These are phyloP conservation scores for Venturia pyrina DNA, from an alignment of 2,329 filamentous ascomycete species.

Conservation along the genomic window DNA sequence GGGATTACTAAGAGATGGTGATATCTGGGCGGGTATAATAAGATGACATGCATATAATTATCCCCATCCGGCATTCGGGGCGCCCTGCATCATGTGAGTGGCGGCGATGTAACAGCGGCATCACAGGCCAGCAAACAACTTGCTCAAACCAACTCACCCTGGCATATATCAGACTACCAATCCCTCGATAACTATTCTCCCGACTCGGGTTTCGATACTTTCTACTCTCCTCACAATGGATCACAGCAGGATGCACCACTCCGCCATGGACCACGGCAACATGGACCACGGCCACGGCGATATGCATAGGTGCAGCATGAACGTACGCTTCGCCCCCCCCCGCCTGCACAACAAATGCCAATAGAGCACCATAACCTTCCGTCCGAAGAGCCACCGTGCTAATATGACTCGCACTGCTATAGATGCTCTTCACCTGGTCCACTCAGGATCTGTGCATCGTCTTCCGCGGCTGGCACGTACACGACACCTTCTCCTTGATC, in stretches of 20 bases:
- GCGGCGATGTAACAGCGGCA: conserved; percentile 14
- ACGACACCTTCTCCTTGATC: conserved; percentile 61
- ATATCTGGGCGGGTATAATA: background rate
- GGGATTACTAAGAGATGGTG: background rate
- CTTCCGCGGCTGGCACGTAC: conserved; percentile 84
- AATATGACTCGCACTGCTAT: conserved; percentile 5
- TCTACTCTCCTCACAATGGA: background rate
- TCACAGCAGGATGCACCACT: background rate
- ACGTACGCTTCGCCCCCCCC: conserved; percentile 45
- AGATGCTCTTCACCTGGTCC: conserved; percentile 99
- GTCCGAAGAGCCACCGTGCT: background rate
- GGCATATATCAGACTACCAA: background rate
- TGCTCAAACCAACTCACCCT: background rate
- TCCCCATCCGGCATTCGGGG: background rate
- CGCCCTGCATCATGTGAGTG: conserved; percentile 1
- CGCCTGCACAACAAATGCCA: background rate
- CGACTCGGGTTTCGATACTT: no score
- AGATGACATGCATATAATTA: background rate
- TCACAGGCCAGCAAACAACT: conserved; percentile 8
- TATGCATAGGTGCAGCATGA: conserved; percentile 72
- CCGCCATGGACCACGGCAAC: conserved; percentile 33
- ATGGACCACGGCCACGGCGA: conserved; percentile 49
- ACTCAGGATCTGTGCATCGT: conserved; percentile 91
- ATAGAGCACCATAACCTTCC: background rate
- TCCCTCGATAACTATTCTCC: no score